Conservation (phyloP, 2,329 filamentous ascomycete genomes). For the Fusarium setosum region DNA sequence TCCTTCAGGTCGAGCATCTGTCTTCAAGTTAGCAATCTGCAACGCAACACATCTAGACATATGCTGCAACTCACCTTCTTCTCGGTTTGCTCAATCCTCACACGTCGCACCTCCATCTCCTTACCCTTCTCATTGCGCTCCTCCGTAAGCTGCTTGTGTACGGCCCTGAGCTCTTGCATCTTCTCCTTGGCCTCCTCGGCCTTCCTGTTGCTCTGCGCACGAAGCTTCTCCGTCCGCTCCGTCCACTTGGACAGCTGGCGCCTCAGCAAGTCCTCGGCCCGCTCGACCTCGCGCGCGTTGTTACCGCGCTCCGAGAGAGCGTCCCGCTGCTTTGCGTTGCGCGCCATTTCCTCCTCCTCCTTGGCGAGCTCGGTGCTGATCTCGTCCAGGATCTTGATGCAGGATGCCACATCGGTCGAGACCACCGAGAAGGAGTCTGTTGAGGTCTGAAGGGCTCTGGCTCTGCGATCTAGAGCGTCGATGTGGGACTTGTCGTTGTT, state of each 20-base stretch:
- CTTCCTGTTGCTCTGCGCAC: slow-evolving; percentile 84
- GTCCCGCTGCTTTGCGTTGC: slow-evolving; percentile 85
- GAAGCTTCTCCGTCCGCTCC: slow-evolving; percentile 85
- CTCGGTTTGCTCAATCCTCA: slow-evolving; percentile 97
- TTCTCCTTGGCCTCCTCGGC: slow-evolving; percentile 83
- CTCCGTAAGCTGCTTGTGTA: slow-evolving; percentile 84
- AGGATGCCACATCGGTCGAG: slow-evolving; percentile 84
- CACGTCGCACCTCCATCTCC: slow-evolving; percentile 90
- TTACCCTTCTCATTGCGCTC: slow-evolving; percentile 88
- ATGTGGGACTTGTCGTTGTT: slow-evolving; percentile 85
- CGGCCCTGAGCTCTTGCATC: slow-evolving; percentile 88
- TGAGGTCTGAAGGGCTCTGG: slow-evolving; percentile 91
- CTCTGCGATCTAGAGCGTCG: slow-evolving; percentile 85
- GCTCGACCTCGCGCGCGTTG: slow-evolving; percentile 90
- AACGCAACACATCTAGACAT: background rate
- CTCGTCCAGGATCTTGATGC: slow-evolving; percentile 90
- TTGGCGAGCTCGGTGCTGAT: slow-evolving; percentile 85
- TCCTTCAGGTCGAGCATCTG: slow-evolving; percentile 98
- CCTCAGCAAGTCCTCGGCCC: slow-evolving; percentile 84
- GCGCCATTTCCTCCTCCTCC: slow-evolving; percentile 89
- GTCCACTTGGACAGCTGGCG: slow-evolving; percentile 88
- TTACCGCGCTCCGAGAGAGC: slow-evolving; percentile 89
- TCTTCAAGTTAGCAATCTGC: slow-evolving; percentile 33
- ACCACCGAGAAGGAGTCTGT: slow-evolving; percentile 90
- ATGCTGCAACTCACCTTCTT: slow-evolving; percentile 78